Evolutionary conservation across 257 asterid species (phyloP).

Genomic region (Misopates orontium): DNA sequence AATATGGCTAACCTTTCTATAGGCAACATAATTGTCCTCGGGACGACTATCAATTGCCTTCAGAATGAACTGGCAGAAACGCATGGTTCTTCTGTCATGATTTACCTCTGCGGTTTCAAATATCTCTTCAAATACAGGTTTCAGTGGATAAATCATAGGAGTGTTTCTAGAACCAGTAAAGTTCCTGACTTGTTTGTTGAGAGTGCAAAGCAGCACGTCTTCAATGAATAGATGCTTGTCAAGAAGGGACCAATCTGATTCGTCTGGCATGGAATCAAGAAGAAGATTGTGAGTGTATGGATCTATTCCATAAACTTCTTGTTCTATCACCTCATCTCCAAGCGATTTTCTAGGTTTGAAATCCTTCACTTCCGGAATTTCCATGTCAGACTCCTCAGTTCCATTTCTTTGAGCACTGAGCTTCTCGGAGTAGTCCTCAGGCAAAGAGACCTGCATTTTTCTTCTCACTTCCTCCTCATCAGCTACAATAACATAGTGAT

Average conservation of each 20-base stretch:
- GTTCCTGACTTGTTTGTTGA: constrained; percentile 78
- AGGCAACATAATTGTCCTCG: constrained; percentile 89
- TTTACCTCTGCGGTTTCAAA: constrained; percentile 56
- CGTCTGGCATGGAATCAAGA: constrained; percentile 98
- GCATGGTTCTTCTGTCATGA: constrained; percentile 61
- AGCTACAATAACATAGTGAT: constrained; percentile 85
- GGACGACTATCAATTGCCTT: constrained; percentile 85
- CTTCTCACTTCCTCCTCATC: constrained; percentile 95
- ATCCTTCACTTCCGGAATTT: constrained; percentile 95
- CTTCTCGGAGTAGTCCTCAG: constrained; percentile 92
- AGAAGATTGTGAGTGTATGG: constrained; percentile 96
- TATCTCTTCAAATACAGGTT: constrained; percentile 82
- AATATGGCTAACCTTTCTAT: constrained; percentile 74
- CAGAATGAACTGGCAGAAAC: constrained; percentile 67
- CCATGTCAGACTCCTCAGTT: constrained; percentile 98
- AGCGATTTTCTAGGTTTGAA: constrained; percentile 84
- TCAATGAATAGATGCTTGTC: constrained; percentile 90
- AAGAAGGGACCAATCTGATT: constrained; percentile 77
- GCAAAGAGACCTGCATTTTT: constrained; percentile 92
- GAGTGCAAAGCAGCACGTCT: constrained; percentile 80
- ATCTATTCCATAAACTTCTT: constrained; percentile 98
- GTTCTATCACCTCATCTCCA: constrained; percentile 95
- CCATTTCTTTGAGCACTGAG: constrained; percentile 81
- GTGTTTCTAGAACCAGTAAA: constrained; percentile 89
- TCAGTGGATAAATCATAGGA: constrained; percentile 85